phyloP scores from a whole-genome alignment of 495 filamentous ascomycete genomes.

The Hypoxylon lenormandii region DNA sequence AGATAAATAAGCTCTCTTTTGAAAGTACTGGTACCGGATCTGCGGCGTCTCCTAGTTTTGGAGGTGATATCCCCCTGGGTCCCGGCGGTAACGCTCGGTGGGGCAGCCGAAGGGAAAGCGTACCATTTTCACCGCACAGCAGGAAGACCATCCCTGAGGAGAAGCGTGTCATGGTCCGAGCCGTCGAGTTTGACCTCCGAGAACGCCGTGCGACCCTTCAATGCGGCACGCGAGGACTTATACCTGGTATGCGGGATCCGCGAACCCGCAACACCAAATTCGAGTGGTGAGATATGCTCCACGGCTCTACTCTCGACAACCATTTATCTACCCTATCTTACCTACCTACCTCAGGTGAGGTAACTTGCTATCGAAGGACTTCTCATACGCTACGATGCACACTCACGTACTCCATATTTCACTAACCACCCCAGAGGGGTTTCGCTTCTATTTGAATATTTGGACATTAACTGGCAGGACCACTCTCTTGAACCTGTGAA shows the following conservation, averaged over 20 bases:
- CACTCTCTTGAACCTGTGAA: conserved; percentile 21
- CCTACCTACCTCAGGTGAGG: background rate
- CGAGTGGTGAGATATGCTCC: conserved; percentile 54
- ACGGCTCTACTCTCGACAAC: background rate
- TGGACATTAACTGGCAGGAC: conserved; percentile 35
- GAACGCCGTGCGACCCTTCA: conserved; percentile 60
- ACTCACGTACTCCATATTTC: background rate
- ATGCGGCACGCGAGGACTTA: conserved; percentile 65
- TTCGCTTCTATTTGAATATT: conserved; percentile 36
- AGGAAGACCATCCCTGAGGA: conserved; percentile 57
- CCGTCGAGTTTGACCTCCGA: conserved; percentile 66
- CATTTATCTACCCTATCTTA: background rate
- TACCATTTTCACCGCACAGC: conserved; percentile 29
- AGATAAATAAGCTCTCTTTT: conserved; percentile 48
- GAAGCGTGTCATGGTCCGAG: conserved; percentile 66
- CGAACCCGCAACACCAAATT: conserved; percentile 60
- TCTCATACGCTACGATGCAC: background rate
- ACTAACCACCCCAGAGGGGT: conserved; percentile 27
- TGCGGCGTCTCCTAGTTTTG: conserved; percentile 50
- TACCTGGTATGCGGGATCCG: conserved; percentile 58
- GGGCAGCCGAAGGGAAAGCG: conserved; percentile 52
- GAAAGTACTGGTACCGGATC: conserved; percentile 45
- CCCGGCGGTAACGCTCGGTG: conserved; percentile 59
- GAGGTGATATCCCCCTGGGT: conserved; percentile 54
- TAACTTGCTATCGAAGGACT: conserved; percentile 11